Base-by-base conservation (phyloP, 495 filamentous ascomycete species). In the Hypoxylon crocopeplum region DNA sequence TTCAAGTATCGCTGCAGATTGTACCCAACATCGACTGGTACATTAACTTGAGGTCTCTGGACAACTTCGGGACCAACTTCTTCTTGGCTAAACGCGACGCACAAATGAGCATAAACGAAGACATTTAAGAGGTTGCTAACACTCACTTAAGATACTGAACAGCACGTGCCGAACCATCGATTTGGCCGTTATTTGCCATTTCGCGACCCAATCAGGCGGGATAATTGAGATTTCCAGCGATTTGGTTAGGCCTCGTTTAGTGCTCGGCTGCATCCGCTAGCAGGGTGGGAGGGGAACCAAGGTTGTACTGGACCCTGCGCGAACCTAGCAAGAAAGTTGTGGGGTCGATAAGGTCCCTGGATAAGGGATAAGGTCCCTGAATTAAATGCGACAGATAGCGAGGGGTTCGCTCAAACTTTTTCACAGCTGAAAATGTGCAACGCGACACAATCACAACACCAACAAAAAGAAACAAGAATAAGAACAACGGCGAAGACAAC, bases 1-100 rank as follows among this genome's bases (percentile, higher is more conserved):
- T 70, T 66, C 11, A 68, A 47, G 36, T 54, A 70, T 13, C 68
- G 65, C 10, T 68, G 47, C 25, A 70, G 33, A 49, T 55, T 70
- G 56, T 70, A 70, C 16, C 37, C 38, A 1, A 64, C 22, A 17
- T 70, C 65, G 37, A 56, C 50, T 2, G 65, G 65, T 3, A 66
- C 68, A 33, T 68, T 46, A 13, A 70, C 41, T 3, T 50, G 44
- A 4, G 68, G 65, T 10, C 58, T 47, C 38, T 63, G 49, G 33
- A 34, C 24, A 15, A 40, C 20, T 34, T 59, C 53, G 17, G 49
- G 25, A 16, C 37, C 59, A 10, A 30, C 22, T 33, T 51, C 50
- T 49, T 63, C 20, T 62, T 68, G 39, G 6, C 13, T 38, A 25
- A 32, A 7, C n/a, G n/a, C n/a, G n/a, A n/a, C n/a, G n/a, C n/a